These are phyloP conservation scores for Lanzia echinophila DNA, from an alignment of 2,329 filamentous ascomycete species.

Conservation along the genomic window DNA sequence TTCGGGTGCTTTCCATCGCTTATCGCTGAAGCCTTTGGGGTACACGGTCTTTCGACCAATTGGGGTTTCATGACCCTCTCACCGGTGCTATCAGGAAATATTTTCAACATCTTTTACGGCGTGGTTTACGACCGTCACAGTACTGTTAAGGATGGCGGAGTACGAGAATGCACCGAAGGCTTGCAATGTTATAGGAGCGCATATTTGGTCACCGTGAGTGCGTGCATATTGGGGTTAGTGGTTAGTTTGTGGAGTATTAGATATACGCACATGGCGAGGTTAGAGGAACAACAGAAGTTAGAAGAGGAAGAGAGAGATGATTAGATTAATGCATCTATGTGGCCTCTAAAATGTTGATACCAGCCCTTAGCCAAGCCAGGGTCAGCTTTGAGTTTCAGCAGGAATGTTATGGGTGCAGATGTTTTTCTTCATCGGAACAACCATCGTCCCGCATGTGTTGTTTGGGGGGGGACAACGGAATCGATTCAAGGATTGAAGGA, in stretches of 20 bases:
- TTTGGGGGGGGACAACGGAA: too few relatives aligned
- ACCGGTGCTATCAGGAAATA: conserved; percentile 78
- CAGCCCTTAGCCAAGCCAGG: too few relatives aligned
- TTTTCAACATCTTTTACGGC: conserved; percentile 92
- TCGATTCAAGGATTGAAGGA: too few relatives aligned
- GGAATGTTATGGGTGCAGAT: too few relatives aligned
- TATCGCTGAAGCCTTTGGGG: conserved; percentile 83
- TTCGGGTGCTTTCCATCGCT: conserved; percentile 93
- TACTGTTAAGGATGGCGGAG: conserved; percentile 58
- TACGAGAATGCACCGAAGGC: conserved; percentile 70
- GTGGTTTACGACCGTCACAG: conserved; percentile 76
- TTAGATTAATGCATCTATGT: too few relatives aligned
- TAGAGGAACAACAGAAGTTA: conserved; percentile 20
- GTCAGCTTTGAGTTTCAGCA: too few relatives aligned
- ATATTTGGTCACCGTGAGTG: conserved; percentile 70
- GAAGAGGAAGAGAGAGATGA: conserved; percentile 14
- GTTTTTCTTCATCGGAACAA: too few relatives aligned
- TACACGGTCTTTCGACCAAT: conserved; percentile 83
- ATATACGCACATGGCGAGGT: conserved; percentile 20
- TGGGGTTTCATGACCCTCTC: conserved; percentile 94
- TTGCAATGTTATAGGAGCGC: conserved; percentile 73
- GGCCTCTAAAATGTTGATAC: too few relatives aligned
- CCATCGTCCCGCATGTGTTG: too few relatives aligned
- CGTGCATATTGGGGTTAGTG: conserved; percentile 61
- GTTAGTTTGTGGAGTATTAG: conserved; percentile 65